These are phyloP conservation scores for Monosporascus sp. DNA, from an alignment of 2,329 filamentous ascomycete genomes.

Conservation along the genomic window DNA sequence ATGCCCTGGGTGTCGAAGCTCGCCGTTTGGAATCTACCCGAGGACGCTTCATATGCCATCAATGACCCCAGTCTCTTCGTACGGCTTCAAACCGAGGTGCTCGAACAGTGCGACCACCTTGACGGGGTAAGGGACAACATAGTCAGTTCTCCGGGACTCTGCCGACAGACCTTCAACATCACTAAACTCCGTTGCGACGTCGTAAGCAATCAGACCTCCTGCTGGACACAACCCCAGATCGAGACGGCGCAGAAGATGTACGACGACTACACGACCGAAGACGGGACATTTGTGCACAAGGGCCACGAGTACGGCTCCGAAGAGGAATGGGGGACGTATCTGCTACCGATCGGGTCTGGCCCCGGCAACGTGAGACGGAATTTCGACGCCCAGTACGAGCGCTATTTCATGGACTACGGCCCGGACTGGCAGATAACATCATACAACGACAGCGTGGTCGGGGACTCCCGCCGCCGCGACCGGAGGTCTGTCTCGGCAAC, in stretches of 20 bases:
- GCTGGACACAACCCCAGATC: slow-evolving; percentile 34
- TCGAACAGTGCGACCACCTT: slow-evolving; percentile 37
- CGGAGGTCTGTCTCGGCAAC: slow-evolving; percentile 17
- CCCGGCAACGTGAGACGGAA: slow-evolving; percentile 17
- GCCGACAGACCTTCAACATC: slow-evolving; percentile 24
- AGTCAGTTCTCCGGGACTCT: slow-evolving; percentile 32
- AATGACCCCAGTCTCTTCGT: slow-evolving; percentile 34
- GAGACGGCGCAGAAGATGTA: slow-evolving; percentile 22
- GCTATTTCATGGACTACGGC: slow-evolving; percentile 22
- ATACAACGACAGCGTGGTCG: slow-evolving; percentile 22
- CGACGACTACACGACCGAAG: slow-evolving; percentile 17
- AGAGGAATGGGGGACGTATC: slow-evolving; percentile 17
- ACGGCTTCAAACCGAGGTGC: slow-evolving; percentile 34
- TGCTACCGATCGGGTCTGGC: slow-evolving; percentile 15
- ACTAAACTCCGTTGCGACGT: slow-evolving; percentile 28
- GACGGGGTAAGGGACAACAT: slow-evolving; percentile 38
- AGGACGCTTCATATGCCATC: slow-evolving; percentile 30
- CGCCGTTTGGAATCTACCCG: slow-evolving; percentile 38
- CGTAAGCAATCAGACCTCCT: slow-evolving; percentile 21
- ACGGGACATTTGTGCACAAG: slow-evolving; percentile 23
- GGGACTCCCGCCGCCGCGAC: slow-evolving; percentile 17
- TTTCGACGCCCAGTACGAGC: slow-evolving; percentile 23
- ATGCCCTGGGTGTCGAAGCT: slow-evolving; percentile 32
- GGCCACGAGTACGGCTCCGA: slow-evolving; percentile 41
- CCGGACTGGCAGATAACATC: slow-evolving; percentile 16